phyloP scores from a whole-genome alignment of 176 grass and related monocot species.

The Bromus sterilis region DNA sequence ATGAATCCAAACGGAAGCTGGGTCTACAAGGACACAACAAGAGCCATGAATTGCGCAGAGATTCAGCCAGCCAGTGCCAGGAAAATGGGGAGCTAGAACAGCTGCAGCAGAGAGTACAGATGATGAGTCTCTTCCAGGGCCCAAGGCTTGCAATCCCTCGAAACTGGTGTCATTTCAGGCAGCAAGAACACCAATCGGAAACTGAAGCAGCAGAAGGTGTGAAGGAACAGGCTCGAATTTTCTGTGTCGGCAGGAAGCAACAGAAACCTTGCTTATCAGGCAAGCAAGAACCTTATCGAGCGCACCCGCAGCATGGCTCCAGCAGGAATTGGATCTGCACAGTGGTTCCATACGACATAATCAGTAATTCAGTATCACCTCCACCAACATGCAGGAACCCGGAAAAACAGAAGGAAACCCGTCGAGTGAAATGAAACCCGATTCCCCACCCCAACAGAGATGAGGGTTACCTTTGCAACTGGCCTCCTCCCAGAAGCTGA shows the following conservation, averaged over 20 bases:
- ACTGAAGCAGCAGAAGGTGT: not conserved
- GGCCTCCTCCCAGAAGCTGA: not conserved
- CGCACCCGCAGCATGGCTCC: not conserved
- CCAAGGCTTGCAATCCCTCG: not conserved
- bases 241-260: not conserved
- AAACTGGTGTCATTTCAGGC: not conserved
- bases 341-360: not conserved
- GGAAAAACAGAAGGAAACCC: not conserved
- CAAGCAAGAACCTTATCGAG: not conserved
- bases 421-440: not conserved
- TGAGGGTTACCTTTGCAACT: not conserved
- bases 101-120: not conserved
- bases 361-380: not conserved
- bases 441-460: not conserved
- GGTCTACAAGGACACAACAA: not conserved
- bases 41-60: not conserved
- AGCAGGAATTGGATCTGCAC: slow-evolving; percentile 25
- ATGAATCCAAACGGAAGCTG: not conserved
- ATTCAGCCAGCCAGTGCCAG: not conserved
- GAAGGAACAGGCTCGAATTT: not conserved
- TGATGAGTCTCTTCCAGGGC: not conserved
- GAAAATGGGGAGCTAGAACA: not conserved
- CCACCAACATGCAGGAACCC: not conserved
- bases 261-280: not conserved
- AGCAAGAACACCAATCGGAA: not conserved